Conservation (phyloP, 129 eudicot species). For the sunflower (Helianthus annuus) region DNA sequence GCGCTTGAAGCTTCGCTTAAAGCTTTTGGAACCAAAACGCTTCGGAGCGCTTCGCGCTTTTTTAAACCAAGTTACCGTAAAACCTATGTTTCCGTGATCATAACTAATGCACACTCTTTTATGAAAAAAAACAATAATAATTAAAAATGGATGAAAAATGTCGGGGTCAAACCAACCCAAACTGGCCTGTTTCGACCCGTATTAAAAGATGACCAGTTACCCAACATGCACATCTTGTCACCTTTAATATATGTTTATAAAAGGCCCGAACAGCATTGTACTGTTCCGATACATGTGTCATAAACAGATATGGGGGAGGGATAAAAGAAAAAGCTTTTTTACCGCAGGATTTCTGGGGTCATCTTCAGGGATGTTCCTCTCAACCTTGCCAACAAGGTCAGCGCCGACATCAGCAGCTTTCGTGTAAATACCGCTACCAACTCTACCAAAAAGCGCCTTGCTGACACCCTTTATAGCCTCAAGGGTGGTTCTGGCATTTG, state of each 20-base stretch:
- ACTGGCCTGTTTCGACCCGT: no score
- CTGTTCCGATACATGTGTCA: not conserved
- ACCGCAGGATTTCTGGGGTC: slow-evolving; percentile 95
- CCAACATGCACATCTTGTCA: not conserved
- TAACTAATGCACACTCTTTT: not conserved
- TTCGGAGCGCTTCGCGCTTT: no score
- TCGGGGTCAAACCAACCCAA: not conserved
- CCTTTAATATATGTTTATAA: not conserved
- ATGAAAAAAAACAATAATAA: not conserved
- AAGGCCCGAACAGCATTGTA: not conserved
- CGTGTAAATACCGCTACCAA: no score
- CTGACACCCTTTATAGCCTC: no score
- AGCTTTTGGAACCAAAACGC: no score
- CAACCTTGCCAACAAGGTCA: slow-evolving; percentile 88
- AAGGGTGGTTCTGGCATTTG: no score
- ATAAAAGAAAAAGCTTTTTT: not conserved
- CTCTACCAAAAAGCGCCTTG: no score
- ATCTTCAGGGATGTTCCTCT: slow-evolving; percentile 83
- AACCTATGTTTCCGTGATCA: not conserved
- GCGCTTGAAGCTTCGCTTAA: no score
- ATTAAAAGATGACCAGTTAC: not conserved
- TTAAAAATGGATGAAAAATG: not conserved
- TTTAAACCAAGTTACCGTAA: no score
- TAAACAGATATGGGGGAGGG: not conserved
- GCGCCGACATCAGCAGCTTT: no score